A percentile compares a stretch with the other conserved stretches of the same genome.
Evolutionary conservation across 805 yeast species (phyloP).

Genomic region (Schwanniomyces sp.): DNA sequence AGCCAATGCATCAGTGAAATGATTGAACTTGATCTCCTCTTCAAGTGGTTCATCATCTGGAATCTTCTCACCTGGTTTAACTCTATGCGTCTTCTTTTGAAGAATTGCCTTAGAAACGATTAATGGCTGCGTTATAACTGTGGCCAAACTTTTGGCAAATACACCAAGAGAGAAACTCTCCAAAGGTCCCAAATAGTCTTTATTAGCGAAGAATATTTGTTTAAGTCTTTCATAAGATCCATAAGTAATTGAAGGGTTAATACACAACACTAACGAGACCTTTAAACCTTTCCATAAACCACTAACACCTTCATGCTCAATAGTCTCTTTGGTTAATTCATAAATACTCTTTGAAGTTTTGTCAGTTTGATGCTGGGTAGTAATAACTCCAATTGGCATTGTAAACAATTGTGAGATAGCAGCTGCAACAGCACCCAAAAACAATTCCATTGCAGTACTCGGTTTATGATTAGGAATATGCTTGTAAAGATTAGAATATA

Average conservation of each 20-base stretch:
- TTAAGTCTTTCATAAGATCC: slow-evolving; percentile 74
- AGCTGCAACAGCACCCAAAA: slow-evolving; percentile 79
- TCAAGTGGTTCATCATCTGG: slow-evolving; percentile 20
- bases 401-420: slow-evolving; percentile 79
- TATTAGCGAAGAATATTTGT: slow-evolving; percentile 44
- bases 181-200: slow-evolving; percentile 51
- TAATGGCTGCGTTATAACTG: slow-evolving; percentile 78
- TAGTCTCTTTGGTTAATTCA: slow-evolving; percentile 46
- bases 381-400: slow-evolving; percentile 75
- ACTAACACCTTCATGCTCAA: slow-evolving; percentile 60
- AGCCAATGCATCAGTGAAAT: slow-evolving; percentile 62
- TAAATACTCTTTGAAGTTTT: slow-evolving; percentile 31
- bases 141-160: slow-evolving; percentile 77
- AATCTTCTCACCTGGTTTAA: slow-evolving; percentile 24
- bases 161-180: slow-evolving; percentile 76
- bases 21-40: slow-evolving; percentile 46
- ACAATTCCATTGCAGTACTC: slow-evolving; percentile 65
- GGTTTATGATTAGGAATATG: slow-evolving; percentile 37
- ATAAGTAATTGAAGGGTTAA: slow-evolving; percentile 85
- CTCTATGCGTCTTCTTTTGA: slow-evolving; percentile 46
- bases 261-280: slow-evolving; percentile 73
- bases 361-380: slow-evolving; percentile 60
- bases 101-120: slow-evolving; percentile 82
- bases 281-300: slow-evolving; percentile 86
- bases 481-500: slow-evolving; percentile 44